Base-by-base conservation (phyloP, 352 stramenopile species). In the Globisporangium canariense region DNA sequence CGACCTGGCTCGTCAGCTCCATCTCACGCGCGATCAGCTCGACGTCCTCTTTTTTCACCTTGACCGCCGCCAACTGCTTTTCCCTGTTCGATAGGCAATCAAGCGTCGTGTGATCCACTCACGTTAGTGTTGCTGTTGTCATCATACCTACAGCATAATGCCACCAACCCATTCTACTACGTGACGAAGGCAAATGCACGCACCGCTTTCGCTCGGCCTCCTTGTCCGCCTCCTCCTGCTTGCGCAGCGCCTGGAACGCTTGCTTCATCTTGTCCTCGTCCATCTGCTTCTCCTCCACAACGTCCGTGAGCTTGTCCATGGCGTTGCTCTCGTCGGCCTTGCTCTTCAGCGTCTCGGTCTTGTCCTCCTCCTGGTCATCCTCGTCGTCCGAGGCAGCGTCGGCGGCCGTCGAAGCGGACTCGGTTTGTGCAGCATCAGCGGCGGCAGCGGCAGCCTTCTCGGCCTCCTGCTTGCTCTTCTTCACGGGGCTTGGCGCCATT, bases 241-340 rank as follows among this genome's bases (percentile, higher is more conserved):
- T 90, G 45, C 70, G 78, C 65, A 95, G 67, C 54, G 79, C 75
- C 64, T 82, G 68, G 64, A 95, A 92, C 32, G 86, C 83, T 60
- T 86, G 60, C 68, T 91, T 93, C 84, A 94, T 92, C 75, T 91
- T 93, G 79, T 93, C 89, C 53, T 88, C 84, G 77, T 95, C 87
- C 80, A 95, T 89, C 58, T 91, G 78, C 68, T 91, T 93, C 71
- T 95, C 86, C 72, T 93, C 85, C 46, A 92, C 85, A 34, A 86
- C 74, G 65, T 95, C 87, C 47, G 83, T 93, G 62, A 95, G 80
- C 66, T 92, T 95, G 58, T 94, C 76, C 70, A 95, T 86, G 30
- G 87, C 87, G 51, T 56, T 89, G 68, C 75, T 91, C 68, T 91
- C 84, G 53, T 95, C 87, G 46, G 87, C 82, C 67, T 94, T 84